Conservation (phyloP, 2,329 filamentous ascomycete species). For the Grosmannia penicillata region DNA sequence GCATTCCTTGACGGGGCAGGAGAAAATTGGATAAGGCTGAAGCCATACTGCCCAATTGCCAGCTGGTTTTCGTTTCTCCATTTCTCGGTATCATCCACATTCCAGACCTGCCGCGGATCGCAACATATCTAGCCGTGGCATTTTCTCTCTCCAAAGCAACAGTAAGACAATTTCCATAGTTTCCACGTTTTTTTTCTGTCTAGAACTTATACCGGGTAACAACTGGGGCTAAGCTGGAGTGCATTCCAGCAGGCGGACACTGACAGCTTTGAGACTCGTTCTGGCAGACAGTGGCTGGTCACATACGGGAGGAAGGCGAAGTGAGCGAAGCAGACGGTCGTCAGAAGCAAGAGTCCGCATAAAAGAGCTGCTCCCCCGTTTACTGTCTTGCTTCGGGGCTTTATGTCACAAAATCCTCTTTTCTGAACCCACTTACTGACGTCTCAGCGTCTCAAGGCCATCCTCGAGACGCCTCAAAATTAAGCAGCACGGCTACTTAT, state of each 20-base stretch:
- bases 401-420: no score
- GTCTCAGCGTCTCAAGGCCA: no score
- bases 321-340: background rate
- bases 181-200: background rate
- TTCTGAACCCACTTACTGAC: no score
- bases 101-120: background rate
- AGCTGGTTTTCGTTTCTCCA: background rate
- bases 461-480: no score
- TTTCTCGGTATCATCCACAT: background rate
- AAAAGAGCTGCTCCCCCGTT: no score
- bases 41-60: background rate
- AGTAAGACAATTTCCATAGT: background rate
- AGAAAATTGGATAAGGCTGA: background rate
- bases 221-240: background rate
- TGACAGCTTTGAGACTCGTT: background rate
- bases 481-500: no score
- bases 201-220: background rate
- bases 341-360: background rate
- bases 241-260: background rate
- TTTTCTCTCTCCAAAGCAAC: background rate
- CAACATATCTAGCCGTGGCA: background rate
- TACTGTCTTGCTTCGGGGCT: no score
- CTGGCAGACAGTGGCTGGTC: background rate
- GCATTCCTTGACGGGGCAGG: constrained; percentile 1
- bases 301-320: constrained; percentile 1